Evolutionary conservation across 257 asterid genomes (phyloP).

Genomic region (Schizonepeta tenuifolia): DNA sequence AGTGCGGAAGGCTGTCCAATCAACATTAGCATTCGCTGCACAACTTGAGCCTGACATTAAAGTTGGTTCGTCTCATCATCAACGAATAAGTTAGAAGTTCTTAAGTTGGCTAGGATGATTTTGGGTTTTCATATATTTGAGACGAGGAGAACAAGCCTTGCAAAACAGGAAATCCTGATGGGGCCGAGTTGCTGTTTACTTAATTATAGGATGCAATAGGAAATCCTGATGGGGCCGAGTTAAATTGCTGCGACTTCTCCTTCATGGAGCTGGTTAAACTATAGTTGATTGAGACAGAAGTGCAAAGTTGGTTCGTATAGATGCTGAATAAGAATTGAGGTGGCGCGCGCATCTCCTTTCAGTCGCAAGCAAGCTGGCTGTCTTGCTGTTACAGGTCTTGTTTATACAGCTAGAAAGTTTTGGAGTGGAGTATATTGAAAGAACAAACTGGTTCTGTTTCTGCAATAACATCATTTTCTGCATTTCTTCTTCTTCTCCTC

Average conservation of each 20-base stretch:
- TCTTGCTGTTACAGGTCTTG: neutral
- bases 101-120: constrained; percentile 9
- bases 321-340: neutral
- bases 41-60: constrained; percentile 64
- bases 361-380: neutral
- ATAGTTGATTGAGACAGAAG: neutral
- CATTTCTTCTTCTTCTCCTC: neutral
- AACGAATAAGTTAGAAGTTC: constrained; percentile 34
- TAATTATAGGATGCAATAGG: too few relatives aligned
- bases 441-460: constrained; percentile 6
- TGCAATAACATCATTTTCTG: neutral
- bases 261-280: too few relatives aligned
- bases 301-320: neutral
- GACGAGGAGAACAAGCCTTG: constrained; percentile 2
- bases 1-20: constrained; percentile 63
- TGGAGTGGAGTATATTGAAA: neutral
- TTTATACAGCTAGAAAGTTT: neutral
- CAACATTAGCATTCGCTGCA: constrained; percentile 79
- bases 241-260: too few relatives aligned
- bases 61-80: constrained; percentile 38
- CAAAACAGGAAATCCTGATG: neutral
- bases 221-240: too few relatives aligned
- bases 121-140: neutral
- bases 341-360: neutral
- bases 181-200: neutral